phyloP scores from a whole-genome alignment of 2,329 filamentous ascomycete genomes.

The Talaromyces sp. region DNA sequence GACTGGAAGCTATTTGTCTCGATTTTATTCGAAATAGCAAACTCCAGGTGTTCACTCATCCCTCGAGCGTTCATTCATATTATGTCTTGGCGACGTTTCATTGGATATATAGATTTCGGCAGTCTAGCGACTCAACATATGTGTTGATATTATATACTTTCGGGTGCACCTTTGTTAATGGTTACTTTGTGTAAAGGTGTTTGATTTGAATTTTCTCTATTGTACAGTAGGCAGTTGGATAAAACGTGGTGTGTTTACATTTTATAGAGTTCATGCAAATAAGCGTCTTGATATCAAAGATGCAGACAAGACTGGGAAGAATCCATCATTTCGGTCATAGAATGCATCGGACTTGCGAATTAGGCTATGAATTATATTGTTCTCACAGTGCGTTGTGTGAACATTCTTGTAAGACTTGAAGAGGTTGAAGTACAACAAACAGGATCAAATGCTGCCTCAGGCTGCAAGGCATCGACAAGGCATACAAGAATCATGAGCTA shows the following conservation, averaged over 20 bases:
- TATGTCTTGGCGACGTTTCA: background rate
- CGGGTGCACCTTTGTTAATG: background rate
- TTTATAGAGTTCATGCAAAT: background rate
- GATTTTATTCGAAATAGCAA: background rate
- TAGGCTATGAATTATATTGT: background rate
- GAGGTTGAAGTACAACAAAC: background rate
- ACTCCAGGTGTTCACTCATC: background rate
- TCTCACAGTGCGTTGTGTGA: background rate
- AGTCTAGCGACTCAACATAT: background rate
- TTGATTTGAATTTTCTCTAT: background rate
- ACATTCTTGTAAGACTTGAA: background rate
- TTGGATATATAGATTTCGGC: conserved; percentile 6
- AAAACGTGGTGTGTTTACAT: background rate
- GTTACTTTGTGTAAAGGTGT: background rate
- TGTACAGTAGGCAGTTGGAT: background rate
- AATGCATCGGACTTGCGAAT: background rate
- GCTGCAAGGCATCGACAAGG: background rate
- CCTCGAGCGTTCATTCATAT: background rate
- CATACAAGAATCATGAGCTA: background rate
- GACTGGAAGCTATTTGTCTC: background rate
- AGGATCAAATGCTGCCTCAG: background rate
- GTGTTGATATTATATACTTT: background rate
- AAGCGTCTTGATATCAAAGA: background rate
- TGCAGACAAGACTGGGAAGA: background rate
- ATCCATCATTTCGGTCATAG: background rate